Percentiles rank a stretch among this genome's conserved stretches.
Conservation (phyloP, 148 eudicot genomes). For the Polygonum maritimum region DNA sequence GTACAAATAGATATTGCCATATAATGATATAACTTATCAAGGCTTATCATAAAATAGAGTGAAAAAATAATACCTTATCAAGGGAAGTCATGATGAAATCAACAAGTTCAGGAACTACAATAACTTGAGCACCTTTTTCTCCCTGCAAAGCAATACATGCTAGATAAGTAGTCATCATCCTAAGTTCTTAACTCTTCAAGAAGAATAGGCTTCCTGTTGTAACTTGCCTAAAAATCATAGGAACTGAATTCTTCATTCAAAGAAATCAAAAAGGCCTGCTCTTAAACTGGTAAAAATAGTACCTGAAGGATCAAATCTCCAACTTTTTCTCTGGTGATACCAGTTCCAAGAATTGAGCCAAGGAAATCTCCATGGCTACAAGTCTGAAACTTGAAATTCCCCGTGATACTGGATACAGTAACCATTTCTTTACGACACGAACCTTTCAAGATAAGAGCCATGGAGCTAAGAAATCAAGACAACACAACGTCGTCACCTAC, state of each 20-base stretch:
- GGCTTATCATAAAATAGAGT: background rate
- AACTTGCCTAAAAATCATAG: background rate
- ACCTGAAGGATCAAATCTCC: conserved; percentile 93
- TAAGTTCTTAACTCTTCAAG: background rate
- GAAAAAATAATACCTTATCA: conserved; percentile 53
- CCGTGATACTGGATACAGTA: conserved; percentile 62
- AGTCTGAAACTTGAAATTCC: conserved; percentile 74
- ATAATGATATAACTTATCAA: background rate
- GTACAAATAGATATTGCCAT: too few species aligned
- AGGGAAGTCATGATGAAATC: conserved; percentile 62
- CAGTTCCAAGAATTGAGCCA: conserved; percentile 84
- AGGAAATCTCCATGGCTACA: conserved; percentile 92
- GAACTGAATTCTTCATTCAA: background rate
- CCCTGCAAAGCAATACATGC: conserved; percentile 38
- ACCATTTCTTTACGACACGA: conserved; percentile 7
- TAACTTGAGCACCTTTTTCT: conserved; percentile 85
- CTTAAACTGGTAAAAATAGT: background rate
- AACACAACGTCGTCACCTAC: conserved; percentile 22
- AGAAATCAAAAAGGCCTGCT: background rate
- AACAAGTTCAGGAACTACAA: conserved; percentile 82
- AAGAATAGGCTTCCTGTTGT: background rate
- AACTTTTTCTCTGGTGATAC: conserved; percentile 78
- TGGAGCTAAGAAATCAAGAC: background rate
- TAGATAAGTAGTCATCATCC: background rate
- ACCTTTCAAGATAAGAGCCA: background rate